Percentiles rank a stretch among this genome's conserved stretches.
Conservation (phyloP, 2,329 filamentous ascomycete genomes). For the Triangularia verruculosa region DNA sequence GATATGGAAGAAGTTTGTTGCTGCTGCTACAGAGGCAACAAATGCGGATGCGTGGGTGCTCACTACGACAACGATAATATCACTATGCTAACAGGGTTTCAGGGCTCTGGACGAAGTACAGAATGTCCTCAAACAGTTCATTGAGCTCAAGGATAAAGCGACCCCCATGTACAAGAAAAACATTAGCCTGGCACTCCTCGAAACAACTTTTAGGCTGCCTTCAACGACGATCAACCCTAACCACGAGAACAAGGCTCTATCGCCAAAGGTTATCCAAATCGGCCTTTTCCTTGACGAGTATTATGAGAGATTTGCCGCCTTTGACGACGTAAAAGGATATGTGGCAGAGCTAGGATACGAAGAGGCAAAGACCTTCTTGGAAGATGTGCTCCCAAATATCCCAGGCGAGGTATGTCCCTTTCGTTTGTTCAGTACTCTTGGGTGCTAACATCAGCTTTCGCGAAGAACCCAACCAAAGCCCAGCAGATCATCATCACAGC, state of each 20-base stretch:
- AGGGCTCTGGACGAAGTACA: conserved; percentile 33
- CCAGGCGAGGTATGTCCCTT: conserved; percentile 32
- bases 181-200: conserved; percentile 33
- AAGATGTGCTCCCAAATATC: conserved; percentile 36
- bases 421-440: neutral
- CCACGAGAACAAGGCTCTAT: conserved; percentile 13
- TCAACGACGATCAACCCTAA: conserved; percentile 18
- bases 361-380: conserved; percentile 41
- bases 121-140: conserved; percentile 28
- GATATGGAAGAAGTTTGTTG: conserved; percentile 35
- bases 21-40: conserved; percentile 31
- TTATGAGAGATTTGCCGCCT: conserved; percentile 34
- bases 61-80: neutral
- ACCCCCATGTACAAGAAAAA: conserved; percentile 37
- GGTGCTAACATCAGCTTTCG: conserved; percentile 9
- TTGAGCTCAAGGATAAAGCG: conserved; percentile 28
- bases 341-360: conserved; percentile 40
- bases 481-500: conserved; percentile 30
- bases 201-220: conserved; percentile 32
- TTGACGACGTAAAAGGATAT: conserved; percentile 47
- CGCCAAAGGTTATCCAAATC: conserved; percentile 34
- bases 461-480: conserved; percentile 20
- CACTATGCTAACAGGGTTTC: neutral
- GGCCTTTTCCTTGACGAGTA: conserved; percentile 35
- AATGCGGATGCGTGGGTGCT: conserved; percentile 29